phyloP scores from a whole-genome alignment of 345 rosid genomes.

The Salix purpurea region DNA sequence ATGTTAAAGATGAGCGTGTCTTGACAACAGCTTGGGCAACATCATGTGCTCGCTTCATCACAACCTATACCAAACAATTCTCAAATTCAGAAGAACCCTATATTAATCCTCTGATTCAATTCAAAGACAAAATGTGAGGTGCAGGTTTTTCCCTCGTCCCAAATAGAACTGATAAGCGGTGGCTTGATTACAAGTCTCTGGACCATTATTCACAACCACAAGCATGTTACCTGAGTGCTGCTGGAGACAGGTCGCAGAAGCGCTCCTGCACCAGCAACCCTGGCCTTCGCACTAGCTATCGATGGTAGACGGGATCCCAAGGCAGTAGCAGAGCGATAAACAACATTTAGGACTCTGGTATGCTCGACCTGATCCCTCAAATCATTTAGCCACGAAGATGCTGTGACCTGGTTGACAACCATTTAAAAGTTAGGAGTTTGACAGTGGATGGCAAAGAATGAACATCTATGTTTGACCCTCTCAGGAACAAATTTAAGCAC shows the following conservation, averaged over 20 bases:
- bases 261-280: conserved; percentile 94
- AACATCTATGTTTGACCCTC: background rate
- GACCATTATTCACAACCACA: background rate
- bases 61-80: conserved; percentile 43
- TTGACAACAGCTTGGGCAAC: conserved; percentile 85
- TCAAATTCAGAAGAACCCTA: background rate
- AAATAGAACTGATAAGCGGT: background rate
- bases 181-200: background rate
- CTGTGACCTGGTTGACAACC: conserved; percentile 58
- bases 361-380: conserved; percentile 87
- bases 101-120: background rate
- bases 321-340: conserved; percentile 91
- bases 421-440: conserved; percentile 10
- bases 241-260: conserved; percentile 84
- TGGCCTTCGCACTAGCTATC: conserved; percentile 87
- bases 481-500: conserved; percentile 32
- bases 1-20: conserved; percentile 68
- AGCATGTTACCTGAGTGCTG: conserved; percentile 66
- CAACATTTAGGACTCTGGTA: conserved; percentile 78
- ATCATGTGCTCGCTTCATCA: conserved; percentile 83
- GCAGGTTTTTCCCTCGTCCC: background rate
- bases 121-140: background rate
- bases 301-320: conserved; percentile 90
- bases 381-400: conserved; percentile 95
- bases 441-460: background rate